These are phyloP conservation scores for Acidomyces sp. DNA, from an alignment of 495 filamentous ascomycete genomes.

Conservation along the genomic window DNA sequence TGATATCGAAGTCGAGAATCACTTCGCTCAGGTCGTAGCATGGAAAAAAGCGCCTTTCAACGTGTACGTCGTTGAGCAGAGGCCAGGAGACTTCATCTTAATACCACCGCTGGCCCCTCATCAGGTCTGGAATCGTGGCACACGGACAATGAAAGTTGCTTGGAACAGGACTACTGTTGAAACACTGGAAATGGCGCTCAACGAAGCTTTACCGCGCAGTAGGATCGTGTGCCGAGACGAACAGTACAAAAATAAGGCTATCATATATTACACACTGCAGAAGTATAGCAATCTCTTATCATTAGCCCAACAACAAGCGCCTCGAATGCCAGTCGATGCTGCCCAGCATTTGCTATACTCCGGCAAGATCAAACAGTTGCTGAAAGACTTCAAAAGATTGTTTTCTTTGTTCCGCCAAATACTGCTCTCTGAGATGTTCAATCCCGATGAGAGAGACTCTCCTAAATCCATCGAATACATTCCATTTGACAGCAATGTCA, in stretches of 20 bases:
- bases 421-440: slow-evolving; percentile 73
- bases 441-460: slow-evolving; percentile 31
- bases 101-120: slow-evolving; percentile 94
- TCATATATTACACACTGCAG: slow-evolving; percentile 69
- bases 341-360: slow-evolving; percentile 7
- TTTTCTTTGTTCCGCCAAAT: slow-evolving; percentile 66
- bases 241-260: slow-evolving; percentile 96
- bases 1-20: slow-evolving; percentile 88
- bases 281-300: slow-evolving; percentile 59
- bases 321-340: slow-evolving; percentile 23
- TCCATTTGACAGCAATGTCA: slow-evolving; percentile 73
- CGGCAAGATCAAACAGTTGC: slow-evolving; percentile 48
- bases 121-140: slow-evolving; percentile 96
- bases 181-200: slow-evolving; percentile 70
- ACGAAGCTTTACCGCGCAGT: slow-evolving; percentile 75
- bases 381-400: slow-evolving; percentile 64
- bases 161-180: slow-evolving; percentile 97
- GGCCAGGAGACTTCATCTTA: slow-evolving; percentile 83
- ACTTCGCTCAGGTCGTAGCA: slow-evolving; percentile 86
- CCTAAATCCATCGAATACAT: slow-evolving; percentile 56
- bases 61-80: slow-evolving; percentile 86
- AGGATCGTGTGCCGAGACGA: slow-evolving; percentile 94
- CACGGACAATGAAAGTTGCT: slow-evolving; percentile 86
- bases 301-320: slow-evolving; percentile 34
- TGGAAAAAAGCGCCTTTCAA: slow-evolving; percentile 88